Evolutionary conservation across 2,329 filamentous ascomycete species (phyloP).

Genomic region (Ilyonectria mors-panacis): DNA sequence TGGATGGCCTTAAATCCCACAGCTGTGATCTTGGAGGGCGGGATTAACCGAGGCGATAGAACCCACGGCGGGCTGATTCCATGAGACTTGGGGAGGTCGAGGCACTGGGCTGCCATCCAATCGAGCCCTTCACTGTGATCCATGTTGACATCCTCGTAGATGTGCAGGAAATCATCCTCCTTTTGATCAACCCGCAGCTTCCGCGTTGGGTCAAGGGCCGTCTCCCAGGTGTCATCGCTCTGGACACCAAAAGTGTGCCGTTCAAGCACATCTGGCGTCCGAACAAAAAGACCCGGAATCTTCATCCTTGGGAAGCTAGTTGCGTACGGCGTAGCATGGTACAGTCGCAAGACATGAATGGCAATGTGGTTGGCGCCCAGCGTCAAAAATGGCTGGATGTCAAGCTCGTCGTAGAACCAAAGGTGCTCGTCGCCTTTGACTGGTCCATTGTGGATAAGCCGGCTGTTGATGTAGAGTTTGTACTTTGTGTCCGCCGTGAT

Average conservation of each 20-base stretch:
- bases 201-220: not conserved
- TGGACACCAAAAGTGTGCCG: not conserved
- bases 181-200: not conserved
- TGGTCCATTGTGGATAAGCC: conserved; percentile 34
- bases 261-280: not conserved
- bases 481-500: conserved; percentile 45
- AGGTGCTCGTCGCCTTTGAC: conserved; percentile 39
- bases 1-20: not conserved
- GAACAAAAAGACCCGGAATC: not conserved
- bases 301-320: conserved; percentile 34
- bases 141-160: conserved; percentile 6
- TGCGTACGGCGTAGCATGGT: conserved; percentile 31
- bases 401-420: conserved; percentile 44
- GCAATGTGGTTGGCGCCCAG: conserved; percentile 34
- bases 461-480: conserved; percentile 40
- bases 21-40: not conserved
- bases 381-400: conserved; percentile 36
- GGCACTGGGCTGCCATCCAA: not conserved
- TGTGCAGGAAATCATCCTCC: conserved; percentile 1
- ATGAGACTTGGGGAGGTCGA: not conserved
- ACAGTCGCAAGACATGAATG: conserved; percentile 38
- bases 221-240: not conserved
- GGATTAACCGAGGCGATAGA: not conserved
- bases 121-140: not conserved
- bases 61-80: conserved; percentile 2